Conservation (phyloP, 2,329 filamentous ascomycete species). For the Exophiala alcalophila region DNA sequence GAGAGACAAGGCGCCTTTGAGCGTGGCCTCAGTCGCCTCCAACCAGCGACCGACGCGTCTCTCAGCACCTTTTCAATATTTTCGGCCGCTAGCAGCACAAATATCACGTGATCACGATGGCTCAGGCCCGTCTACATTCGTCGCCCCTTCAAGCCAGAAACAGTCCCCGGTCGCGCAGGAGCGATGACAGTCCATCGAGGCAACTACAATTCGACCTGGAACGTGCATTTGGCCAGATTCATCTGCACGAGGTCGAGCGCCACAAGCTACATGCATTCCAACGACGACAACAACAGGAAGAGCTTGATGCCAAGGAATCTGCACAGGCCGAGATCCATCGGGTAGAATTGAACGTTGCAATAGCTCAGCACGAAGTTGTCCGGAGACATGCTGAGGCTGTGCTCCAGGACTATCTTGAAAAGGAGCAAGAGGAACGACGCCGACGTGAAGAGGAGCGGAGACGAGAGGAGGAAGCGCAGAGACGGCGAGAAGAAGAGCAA, state of each 20-base stretch:
- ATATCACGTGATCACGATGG: slow-evolving; percentile 23
- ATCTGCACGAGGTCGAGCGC: slow-evolving; percentile 42
- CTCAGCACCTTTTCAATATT: too few relatives aligned
- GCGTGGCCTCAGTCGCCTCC: too few relatives aligned
- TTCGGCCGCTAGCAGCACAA: too few relatives aligned
- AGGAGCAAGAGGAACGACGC: slow-evolving; percentile 34
- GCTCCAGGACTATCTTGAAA: slow-evolving; percentile 45
- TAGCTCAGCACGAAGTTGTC: slow-evolving; percentile 65
- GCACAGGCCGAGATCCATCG: slow-evolving; percentile 63
- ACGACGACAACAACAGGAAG: slow-evolving; percentile 50
- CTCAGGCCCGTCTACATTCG: slow-evolving; percentile 16
- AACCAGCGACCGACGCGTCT: too few relatives aligned
- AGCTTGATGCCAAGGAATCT: slow-evolving; percentile 60
- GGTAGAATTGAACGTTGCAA: slow-evolving; percentile 64
- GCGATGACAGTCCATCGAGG: slow-evolving; percentile 27
- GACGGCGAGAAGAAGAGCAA: slow-evolving; percentile 34
- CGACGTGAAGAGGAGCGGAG: slow-evolving; percentile 34
- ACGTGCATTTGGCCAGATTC: slow-evolving; percentile 41
- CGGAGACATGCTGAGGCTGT: slow-evolving; percentile 54
- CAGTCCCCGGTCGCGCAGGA: slow-evolving; percentile 16
- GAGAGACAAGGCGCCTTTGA: too few relatives aligned
- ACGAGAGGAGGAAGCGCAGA: slow-evolving; percentile 36
- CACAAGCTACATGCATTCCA: slow-evolving; percentile 45
- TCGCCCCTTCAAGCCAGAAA: slow-evolving; percentile 19
- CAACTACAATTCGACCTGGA: slow-evolving; percentile 37